These are phyloP conservation scores for Diaporthe helianthi DNA, from an alignment of 2,329 filamentous ascomycete species.

Conservation along the genomic window DNA sequence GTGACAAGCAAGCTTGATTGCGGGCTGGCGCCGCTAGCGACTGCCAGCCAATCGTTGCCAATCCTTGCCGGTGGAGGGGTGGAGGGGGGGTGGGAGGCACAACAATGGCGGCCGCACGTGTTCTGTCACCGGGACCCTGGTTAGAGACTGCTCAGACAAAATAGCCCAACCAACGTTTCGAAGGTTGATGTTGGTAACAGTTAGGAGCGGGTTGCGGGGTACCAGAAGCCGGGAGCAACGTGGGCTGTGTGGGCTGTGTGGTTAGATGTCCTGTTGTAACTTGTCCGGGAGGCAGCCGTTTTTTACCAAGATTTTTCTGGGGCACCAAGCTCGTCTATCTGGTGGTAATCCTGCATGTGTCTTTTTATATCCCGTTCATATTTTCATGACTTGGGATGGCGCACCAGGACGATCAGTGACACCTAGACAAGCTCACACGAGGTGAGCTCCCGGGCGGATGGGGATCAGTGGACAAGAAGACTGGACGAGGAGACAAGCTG, in stretches of 20 bases:
- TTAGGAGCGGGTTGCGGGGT: slow-evolving; percentile 19
- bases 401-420: slow-evolving; percentile 15
- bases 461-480: neutral
- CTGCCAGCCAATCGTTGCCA: slow-evolving; percentile 8
- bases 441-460: slow-evolving; percentile 8
- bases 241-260: no score
- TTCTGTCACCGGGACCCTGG: slow-evolving; percentile 14
- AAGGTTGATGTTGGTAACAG: neutral
- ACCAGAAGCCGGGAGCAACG: slow-evolving; percentile 10
- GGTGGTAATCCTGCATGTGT: slow-evolving; percentile 13
- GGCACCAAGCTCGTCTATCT: slow-evolving; percentile 7
- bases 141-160: neutral
- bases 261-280: slow-evolving; percentile 11
- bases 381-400: slow-evolving; percentile 15
- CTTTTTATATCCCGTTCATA: slow-evolving; percentile 22
- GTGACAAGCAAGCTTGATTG: slow-evolving; percentile 21
- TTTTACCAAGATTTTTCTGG: slow-evolving; percentile 3
- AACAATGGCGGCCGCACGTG: neutral
- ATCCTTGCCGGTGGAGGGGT: no score
- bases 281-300: slow-evolving; percentile 29
- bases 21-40: neutral
- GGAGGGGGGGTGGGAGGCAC: neutral
- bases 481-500: neutral
- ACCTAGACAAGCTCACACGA: slow-evolving; percentile 20
- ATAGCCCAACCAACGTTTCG: neutral